Base-by-base conservation (phyloP, 2,329 filamentous ascomycete genomes). In the Beauveria sp. region DNA sequence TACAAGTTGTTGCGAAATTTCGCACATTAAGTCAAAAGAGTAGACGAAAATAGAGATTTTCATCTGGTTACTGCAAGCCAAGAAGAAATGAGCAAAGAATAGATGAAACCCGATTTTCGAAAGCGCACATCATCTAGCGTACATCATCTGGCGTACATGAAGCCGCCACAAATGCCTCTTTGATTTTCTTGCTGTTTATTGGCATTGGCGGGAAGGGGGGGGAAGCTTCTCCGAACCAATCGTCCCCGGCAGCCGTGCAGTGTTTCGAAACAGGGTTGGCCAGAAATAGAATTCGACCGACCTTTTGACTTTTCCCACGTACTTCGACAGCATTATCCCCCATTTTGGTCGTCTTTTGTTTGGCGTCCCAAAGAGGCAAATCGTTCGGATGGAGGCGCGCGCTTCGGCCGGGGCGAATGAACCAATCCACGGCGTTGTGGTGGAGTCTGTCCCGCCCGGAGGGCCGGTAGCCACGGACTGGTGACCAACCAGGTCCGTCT, bases 351-450 rank as follows among this genome's bases (percentile, higher is more conserved):
- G 20, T 22, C 14, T 34, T 48, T 5, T 28, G 22, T 9, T n/a
- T 12, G 30, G 30, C 18, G 40, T 20, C 46, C 53, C 18, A 57
- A 61, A 56, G 26, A 57, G 59, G 59, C 55, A 40, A 53, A 1
- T 48, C 28, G 12, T 41, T n/a, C 20, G 48, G 18, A 20, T 26
- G 8, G 34, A 62, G 55, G 55, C 61, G 61, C 61, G 61, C 61
- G 61, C 61, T 56, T 59, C 50, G 30, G 30, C 30, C 12, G 4
- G 12, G 30, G 30, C 30, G 43, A 59, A 20, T 18, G 18, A 43
- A 18, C 61, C 61, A 62, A 62, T 62, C 61, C 30, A 24, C 28
- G 4, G 2, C 22, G 20, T 10, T 9, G 28, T 5, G 20, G 51
- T 54, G 48, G 55, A 55, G 24, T 18, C 44, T 8, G 34, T 6